Evolutionary conservation across 495 filamentous ascomycete species (phyloP).

Genomic region (Penicillium nucicola): DNA sequence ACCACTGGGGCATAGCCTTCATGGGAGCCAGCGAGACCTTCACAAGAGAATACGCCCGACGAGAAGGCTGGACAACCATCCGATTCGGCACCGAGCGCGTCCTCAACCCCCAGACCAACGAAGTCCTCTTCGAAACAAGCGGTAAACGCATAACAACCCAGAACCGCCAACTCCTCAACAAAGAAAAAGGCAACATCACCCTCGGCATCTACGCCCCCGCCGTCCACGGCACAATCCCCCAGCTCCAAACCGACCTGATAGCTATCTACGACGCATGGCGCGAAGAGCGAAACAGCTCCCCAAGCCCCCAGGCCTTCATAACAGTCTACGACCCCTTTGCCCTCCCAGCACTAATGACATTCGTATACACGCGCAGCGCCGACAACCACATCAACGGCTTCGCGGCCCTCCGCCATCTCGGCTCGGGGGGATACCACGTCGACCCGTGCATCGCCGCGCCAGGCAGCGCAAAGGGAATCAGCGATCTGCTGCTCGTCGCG

Average conservation of each 20-base stretch:
- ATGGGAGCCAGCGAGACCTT: conserved; percentile 36
- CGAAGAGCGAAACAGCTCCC: conserved; percentile 25
- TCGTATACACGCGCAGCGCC: conserved; percentile 35
- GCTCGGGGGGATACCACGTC: conserved; percentile 38
- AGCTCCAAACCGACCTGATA: conserved; percentile 29
- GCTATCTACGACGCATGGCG: conserved; percentile 41
- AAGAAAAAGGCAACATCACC: conserved; percentile 29
- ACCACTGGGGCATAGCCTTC: conserved; percentile 32
- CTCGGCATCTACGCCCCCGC: conserved; percentile 35
- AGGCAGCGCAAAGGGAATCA: conserved; percentile 33
- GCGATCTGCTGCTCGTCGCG: conserved; percentile 35
- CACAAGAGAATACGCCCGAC: conserved; percentile 17
- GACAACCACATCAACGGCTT: conserved; percentile 35
- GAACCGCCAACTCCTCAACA: conserved; percentile 35
- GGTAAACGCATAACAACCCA: conserved; percentile 38
- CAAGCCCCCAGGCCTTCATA: conserved; percentile 36
- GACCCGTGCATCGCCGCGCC: conserved; percentile 42
- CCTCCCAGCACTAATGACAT: conserved; percentile 39
- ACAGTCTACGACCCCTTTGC: conserved; percentile 44
- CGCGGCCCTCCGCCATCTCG: conserved; percentile 36
- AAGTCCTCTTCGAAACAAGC: conserved; percentile 32
- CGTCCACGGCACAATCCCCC: conserved; percentile 19
- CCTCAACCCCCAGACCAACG: conserved; percentile 39
- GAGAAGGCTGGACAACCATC: conserved; percentile 34
- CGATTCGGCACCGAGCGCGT: conserved; percentile 41